Percentiles rank a stretch among this genome's conserved stretches.
Conservation (phyloP, 1,284 basidiomycete genomes). For the Apiotrichum porosum region DNA sequence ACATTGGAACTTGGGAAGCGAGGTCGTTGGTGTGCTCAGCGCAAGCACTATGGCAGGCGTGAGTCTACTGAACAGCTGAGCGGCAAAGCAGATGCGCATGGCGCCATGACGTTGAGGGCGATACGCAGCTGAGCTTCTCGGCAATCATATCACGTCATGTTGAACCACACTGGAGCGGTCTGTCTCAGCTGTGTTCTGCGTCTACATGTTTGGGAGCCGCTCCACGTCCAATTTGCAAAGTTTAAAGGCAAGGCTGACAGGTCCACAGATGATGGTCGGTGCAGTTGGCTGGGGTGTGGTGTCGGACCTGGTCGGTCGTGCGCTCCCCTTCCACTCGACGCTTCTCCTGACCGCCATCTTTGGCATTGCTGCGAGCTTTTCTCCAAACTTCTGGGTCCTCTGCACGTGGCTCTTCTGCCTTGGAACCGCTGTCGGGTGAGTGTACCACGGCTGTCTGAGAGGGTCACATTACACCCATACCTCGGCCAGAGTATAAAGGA, state of each 20-base stretch:
- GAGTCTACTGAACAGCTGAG: too few species aligned
- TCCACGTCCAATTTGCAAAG: too few species aligned
- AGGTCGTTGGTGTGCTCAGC: constrained; percentile 34
- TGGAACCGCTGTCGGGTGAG: constrained; percentile 70
- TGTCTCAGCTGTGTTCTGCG: too few species aligned
- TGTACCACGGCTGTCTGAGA: background rate
- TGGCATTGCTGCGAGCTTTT: constrained; percentile 73
- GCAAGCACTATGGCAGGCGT: constrained; percentile 53
- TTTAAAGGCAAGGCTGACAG: too few species aligned
- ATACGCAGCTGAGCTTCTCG: too few species aligned
- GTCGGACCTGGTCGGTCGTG: constrained; percentile 78
- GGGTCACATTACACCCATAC: too few species aligned
- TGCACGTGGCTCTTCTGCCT: constrained; percentile 79
- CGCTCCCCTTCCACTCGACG: constrained; percentile 85
- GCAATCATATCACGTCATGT: too few species aligned
- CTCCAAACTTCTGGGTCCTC: constrained; percentile 65
- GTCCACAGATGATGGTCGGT: constrained; percentile 88
- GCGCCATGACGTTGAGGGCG: too few species aligned
- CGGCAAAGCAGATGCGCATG: background rate
- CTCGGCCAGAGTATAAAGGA: background rate
- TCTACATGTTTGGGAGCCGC: too few species aligned
- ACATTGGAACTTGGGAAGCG: constrained; percentile 59
- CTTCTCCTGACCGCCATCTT: constrained; percentile 85
- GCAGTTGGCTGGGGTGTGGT: constrained; percentile 88
- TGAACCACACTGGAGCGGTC: background rate